phyloP scores from a whole-genome alignment of 148 eudicot species.

The Chenopodium album region DNA sequence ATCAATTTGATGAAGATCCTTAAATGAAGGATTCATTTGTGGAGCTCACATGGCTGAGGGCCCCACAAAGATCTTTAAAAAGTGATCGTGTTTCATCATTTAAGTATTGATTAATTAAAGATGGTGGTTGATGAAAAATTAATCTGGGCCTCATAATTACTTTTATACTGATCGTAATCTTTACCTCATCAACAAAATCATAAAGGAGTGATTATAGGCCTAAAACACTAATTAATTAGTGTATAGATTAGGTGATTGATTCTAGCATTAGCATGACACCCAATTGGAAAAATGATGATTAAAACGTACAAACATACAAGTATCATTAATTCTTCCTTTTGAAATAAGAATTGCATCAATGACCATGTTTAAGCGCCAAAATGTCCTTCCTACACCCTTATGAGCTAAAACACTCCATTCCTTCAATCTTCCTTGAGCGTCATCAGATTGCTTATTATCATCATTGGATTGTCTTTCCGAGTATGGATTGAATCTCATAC shows the following conservation, averaged over 20 bases:
- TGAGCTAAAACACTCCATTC: no score
- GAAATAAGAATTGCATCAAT: no score
- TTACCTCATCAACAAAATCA: not conserved
- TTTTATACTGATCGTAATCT: not conserved
- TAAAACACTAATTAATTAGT: not conserved
- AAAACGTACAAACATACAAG: no score
- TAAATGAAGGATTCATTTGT: conserved; percentile 7
- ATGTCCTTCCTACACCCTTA: no score
- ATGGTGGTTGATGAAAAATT: not conserved
- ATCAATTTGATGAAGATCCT: conserved; percentile 6
- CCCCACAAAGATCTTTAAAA: conserved; percentile 12
- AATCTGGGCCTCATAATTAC: conserved; percentile 11
- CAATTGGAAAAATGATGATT: no score
- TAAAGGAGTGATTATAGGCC: not conserved
- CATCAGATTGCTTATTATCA: not conserved
- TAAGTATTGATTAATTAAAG: conserved; percentile 14
- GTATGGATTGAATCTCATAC: not conserved
- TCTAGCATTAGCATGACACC: not conserved
- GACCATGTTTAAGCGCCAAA: no score
- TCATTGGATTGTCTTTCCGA: no score
- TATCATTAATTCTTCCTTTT: no score
- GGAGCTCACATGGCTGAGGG: conserved; percentile 22
- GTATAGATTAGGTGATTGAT: not conserved
- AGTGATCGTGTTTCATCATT: conserved; percentile 20
- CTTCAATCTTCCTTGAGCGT: no score